phyloP scores from a whole-genome alignment of 306 rosid species.

The Corylus avellana region DNA sequence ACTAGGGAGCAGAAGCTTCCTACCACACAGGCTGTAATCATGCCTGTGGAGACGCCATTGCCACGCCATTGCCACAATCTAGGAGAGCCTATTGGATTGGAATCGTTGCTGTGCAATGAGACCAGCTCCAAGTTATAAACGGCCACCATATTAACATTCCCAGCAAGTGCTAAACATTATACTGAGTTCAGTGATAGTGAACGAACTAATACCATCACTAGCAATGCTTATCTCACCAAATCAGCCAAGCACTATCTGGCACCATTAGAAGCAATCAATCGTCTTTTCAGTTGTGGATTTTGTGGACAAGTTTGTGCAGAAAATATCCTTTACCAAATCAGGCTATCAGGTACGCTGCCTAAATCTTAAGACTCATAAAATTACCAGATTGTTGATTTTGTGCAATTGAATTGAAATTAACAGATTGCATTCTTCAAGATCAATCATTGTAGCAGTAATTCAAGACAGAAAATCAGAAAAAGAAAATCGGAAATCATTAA shows the following conservation, averaged over 20 bases:
- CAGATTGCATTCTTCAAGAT: background rate
- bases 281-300: background rate
- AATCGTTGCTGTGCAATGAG: background rate
- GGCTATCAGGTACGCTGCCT: background rate
- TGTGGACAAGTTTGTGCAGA: background rate
- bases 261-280: background rate
- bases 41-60: background rate
- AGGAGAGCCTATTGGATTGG: background rate
- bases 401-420: background rate
- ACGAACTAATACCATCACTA: background rate
- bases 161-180: background rate
- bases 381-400: too few relatives aligned
- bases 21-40: background rate
- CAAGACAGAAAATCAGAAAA: background rate
- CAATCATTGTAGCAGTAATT: background rate
- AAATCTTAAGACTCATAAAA: too few relatives aligned
- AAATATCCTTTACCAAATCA: background rate
- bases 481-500: background rate
- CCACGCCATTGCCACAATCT: background rate
- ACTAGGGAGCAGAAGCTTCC: too few relatives aligned
- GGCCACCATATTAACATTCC: background rate
- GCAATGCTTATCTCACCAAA: background rate
- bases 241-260: background rate
- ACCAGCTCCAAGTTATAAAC: background rate
- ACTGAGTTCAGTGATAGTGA: background rate